These are phyloP conservation scores for Rhizopus arrhizus DNA, from an alignment of 371 early-diverging fungal genomes.

Conservation along the genomic window DNA sequence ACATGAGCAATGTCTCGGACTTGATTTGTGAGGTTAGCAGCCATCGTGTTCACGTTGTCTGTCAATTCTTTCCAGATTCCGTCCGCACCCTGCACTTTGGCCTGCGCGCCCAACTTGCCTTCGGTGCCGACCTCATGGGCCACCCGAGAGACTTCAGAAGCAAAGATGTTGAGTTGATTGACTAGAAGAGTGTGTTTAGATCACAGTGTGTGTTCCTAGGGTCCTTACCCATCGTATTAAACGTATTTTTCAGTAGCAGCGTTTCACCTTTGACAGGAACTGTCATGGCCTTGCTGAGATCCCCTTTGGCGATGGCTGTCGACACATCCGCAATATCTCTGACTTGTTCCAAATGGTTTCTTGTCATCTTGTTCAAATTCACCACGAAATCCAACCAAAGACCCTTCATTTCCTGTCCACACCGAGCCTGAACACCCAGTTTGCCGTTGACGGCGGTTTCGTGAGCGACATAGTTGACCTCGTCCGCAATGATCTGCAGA, in stretches of 20 bases:
- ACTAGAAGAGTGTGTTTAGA: slow-evolving; percentile 26
- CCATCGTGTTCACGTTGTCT: slow-evolving; percentile 65
- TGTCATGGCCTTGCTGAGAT: slow-evolving; percentile 68
- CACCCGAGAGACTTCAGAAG: slow-evolving; percentile 57
- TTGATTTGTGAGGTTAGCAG: slow-evolving; percentile 62
- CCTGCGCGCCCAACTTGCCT: slow-evolving; percentile 52
- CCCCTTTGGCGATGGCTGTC: slow-evolving; percentile 73
- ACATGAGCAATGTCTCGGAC: slow-evolving; percentile 65
- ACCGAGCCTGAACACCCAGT: slow-evolving; percentile 65
- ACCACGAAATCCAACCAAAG: slow-evolving; percentile 73
- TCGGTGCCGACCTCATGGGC: slow-evolving; percentile 59
- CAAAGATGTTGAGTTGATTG: slow-evolving; percentile 52
- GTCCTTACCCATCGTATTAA: slow-evolving; percentile 70
- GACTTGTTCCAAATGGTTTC: slow-evolving; percentile 69
- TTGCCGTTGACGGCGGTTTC: slow-evolving; percentile 71
- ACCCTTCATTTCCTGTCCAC: slow-evolving; percentile 61
- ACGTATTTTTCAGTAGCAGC: slow-evolving; percentile 67
- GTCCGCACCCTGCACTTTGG: slow-evolving; percentile 55
- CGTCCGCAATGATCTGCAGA: slow-evolving; percentile 56
- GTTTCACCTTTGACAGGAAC: slow-evolving; percentile 73
- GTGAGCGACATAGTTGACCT: slow-evolving; percentile 62
- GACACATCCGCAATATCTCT: slow-evolving; percentile 76
- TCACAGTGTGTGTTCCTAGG: not conserved
- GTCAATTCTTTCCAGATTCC: slow-evolving; percentile 72
- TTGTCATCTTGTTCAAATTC: slow-evolving; percentile 69